These are phyloP conservation scores for Pistacia vera DNA, from an alignment of 345 rosid genomes.

Conservation along the genomic window DNA sequence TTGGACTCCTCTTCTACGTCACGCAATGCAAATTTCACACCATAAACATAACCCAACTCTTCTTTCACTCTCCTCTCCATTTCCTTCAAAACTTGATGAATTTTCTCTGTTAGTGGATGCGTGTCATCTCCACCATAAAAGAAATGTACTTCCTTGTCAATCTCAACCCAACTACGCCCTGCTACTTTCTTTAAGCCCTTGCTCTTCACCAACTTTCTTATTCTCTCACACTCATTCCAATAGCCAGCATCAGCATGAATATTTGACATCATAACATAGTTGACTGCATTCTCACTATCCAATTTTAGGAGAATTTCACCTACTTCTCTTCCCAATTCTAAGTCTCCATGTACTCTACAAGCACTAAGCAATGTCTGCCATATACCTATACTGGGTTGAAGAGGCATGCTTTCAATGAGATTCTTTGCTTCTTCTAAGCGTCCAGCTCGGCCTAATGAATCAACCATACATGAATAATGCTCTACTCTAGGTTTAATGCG, in stretches of 20 bases:
- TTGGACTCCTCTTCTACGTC: constrained; percentile 83
- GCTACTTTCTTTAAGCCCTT: constrained; percentile 73
- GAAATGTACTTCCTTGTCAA: constrained; percentile 59
- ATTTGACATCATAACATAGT: constrained; percentile 85
- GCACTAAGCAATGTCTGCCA: constrained; percentile 94
- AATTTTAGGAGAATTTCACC: constrained; percentile 57
- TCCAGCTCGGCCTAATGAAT: constrained; percentile 84
- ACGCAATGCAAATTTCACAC: constrained; percentile 54
- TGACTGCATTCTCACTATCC: constrained; percentile 64
- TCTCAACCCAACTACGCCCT: constrained; percentile 89
- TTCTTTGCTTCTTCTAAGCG: constrained; percentile 66
- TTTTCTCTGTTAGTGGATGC: constrained; percentile 54
- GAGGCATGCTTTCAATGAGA: constrained; percentile 67
- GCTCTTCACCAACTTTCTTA: constrained; percentile 49
- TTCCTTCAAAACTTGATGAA: constrained; percentile 53
- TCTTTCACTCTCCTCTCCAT: constrained; percentile 72
- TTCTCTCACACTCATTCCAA: constrained; percentile 63
- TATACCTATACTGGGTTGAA: constrained; percentile 65
- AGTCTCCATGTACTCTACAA: constrained; percentile 71
- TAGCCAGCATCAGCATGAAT: constrained; percentile 72
- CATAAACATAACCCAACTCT: constrained; percentile 59
- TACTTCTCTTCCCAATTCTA: constrained; percentile 66
- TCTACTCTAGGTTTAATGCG: constrained; percentile 58
- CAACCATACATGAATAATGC: constrained; percentile 88
- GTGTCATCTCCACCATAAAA: constrained; percentile 66